A percentile compares a stretch with the other conserved stretches of the same genome.
phyloP scores from a whole-genome alignment of 345 rosid genomes.

The Lepidium sativum region DNA sequence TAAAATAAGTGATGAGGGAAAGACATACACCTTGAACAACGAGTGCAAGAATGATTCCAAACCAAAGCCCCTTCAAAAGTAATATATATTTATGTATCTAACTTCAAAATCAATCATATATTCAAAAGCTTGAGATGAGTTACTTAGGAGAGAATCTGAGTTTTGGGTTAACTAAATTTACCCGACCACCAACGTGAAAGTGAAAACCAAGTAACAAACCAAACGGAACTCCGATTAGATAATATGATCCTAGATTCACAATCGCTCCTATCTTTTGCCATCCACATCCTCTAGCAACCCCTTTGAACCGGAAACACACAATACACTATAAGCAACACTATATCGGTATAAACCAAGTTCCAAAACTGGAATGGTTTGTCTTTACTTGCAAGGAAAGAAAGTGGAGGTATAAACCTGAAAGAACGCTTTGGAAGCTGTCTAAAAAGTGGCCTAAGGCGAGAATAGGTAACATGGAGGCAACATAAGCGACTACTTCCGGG shows the following conservation, averaged over 20 bases:
- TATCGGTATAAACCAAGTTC: background rate
- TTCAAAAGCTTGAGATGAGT: too few species aligned
- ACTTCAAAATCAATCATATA: background rate
- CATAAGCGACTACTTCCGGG: slow-evolving; percentile 25
- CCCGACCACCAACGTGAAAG: slow-evolving; percentile 32
- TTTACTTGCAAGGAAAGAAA: slow-evolving; percentile 4
- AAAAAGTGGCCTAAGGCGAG: slow-evolving; percentile 29
- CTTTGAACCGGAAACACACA: slow-evolving; percentile 23
- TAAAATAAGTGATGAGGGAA: slow-evolving; percentile 16
- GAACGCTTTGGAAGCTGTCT: slow-evolving; percentile 39
- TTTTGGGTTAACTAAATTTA: background rate
- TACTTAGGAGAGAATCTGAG: background rate
- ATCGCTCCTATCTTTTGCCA: slow-evolving; percentile 45
- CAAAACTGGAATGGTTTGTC: background rate
- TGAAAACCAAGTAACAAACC: slow-evolving; percentile 38
- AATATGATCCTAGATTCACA: slow-evolving; percentile 38
- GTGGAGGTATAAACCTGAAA: slow-evolving; percentile 30
- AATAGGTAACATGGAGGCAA: slow-evolving; percentile 29
- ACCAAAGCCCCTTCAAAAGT: slow-evolving; percentile 49
- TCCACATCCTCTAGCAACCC: slow-evolving; percentile 50
- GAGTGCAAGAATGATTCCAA: slow-evolving; percentile 42
- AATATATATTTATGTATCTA: too few species aligned
- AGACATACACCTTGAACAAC: slow-evolving; percentile 32
- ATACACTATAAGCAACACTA: background rate
- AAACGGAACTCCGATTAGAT: slow-evolving; percentile 37